These are phyloP conservation scores for Komagataella mondaviorum DNA, from an alignment of 805 yeast genomes.

Conservation along the genomic window DNA sequence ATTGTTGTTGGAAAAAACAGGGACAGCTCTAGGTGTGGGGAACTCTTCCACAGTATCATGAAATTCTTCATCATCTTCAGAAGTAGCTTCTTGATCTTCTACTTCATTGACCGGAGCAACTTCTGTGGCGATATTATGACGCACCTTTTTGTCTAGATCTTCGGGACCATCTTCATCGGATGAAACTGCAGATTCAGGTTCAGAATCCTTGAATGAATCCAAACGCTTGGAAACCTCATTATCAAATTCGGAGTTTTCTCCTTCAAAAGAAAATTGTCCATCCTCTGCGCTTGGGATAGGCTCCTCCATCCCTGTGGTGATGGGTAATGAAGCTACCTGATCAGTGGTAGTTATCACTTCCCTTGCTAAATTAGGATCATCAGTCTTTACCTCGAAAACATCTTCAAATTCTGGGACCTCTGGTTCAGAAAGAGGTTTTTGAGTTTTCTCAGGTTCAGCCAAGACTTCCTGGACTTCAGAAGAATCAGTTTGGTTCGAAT, in stretches of 20 bases:
- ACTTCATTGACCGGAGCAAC: neutral
- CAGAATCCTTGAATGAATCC: neutral
- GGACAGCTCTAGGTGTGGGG: neutral
- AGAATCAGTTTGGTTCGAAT: neutral
- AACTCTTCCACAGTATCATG: constrained; percentile 1
- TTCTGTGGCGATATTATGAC: neutral
- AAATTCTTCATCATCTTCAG: neutral
- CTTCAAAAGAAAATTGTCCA: neutral
- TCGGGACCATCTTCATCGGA: neutral
- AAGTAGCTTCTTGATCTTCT: neutral
- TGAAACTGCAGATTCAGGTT: constrained; percentile 1
- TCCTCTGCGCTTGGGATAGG: neutral
- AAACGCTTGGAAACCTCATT: neutral
- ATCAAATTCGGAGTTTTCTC: neutral
- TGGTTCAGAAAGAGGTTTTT: neutral
- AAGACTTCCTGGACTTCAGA: neutral
- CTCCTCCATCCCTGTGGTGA: neutral
- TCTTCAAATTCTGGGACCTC: constrained; percentile 4
- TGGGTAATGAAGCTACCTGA: neutral
- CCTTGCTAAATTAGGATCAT: constrained; percentile 5
- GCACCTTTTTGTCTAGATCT: constrained; percentile 5
- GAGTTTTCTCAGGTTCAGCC: neutral
- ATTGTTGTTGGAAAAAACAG: neutral
- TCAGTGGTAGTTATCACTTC: neutral
- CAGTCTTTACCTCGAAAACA: constrained; percentile 1